Conservation (phyloP, 2,329 filamentous ascomycete genomes). For the Sphaerulina populicola region DNA sequence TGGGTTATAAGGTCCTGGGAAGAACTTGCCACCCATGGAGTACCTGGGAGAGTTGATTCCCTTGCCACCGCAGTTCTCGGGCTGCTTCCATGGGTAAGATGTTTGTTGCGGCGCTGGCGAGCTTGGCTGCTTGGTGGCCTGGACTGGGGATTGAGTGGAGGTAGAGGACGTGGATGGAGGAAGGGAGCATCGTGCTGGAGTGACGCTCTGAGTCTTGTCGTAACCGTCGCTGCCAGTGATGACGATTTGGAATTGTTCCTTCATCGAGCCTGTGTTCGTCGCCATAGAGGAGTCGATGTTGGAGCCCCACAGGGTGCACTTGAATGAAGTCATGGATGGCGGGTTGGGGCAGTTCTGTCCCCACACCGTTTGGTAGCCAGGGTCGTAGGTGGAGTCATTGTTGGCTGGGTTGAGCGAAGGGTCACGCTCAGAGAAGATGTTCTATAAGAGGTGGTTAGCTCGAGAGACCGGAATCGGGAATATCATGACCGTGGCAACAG, state of each 20-base stretch:
- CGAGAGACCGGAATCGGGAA: background rate
- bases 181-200: conserved; percentile 9
- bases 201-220: conserved; percentile 22
- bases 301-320: conserved; percentile 30
- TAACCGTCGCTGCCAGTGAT: conserved; percentile 24
- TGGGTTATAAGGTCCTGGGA: conserved; percentile 27
- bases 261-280: conserved; percentile 22
- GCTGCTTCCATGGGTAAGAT: conserved; percentile 3
- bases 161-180: conserved; percentile 4
- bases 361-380: conserved; percentile 19
- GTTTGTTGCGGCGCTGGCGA: too few species aligned
- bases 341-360: conserved; percentile 25
- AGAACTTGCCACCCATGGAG: conserved; percentile 23
- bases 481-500: background rate
- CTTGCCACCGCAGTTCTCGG: conserved; percentile 16
- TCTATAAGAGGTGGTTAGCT: background rate
- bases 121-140: background rate
- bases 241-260: conserved; percentile 25
- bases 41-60: conserved; percentile 19
- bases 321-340: conserved; percentile 27
- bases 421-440: conserved; percentile 22
- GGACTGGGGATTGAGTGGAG: background rate
- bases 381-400: conserved; percentile 19
- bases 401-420: conserved; percentile 22
- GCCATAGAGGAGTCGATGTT: conserved; percentile 23